Conservation (phyloP, 2,329 filamentous ascomycete genomes). For the Sarocladium strictum region DNA sequence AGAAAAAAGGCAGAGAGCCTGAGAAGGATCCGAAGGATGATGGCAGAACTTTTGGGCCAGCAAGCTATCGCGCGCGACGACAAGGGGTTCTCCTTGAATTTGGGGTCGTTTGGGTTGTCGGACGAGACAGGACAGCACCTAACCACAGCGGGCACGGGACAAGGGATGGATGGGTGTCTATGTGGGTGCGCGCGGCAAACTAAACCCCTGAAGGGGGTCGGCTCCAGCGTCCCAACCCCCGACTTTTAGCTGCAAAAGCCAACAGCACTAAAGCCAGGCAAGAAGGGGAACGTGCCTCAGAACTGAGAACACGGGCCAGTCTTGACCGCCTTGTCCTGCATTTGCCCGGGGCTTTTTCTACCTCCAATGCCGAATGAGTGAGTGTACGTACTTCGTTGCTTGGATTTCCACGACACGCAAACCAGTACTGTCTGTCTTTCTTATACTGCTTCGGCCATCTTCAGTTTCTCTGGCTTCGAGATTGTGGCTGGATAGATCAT, state of each 20-base stretch:
- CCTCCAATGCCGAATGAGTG: too few species aligned
- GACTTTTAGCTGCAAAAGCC: background rate
- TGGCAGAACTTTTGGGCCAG: conserved; percentile 11
- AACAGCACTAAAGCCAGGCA: background rate
- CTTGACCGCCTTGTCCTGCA: background rate
- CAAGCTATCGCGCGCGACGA: conserved; percentile 6
- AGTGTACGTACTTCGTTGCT: too few species aligned
- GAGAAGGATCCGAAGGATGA: conserved; percentile 4
- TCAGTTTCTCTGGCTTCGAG: background rate
- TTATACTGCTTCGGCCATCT: too few species aligned
- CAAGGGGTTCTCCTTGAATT: conserved; percentile 9
- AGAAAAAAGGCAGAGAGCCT: background rate
- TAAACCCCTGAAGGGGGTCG: background rate
- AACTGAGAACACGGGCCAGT: background rate
- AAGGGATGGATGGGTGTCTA: background rate
- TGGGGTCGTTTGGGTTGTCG: conserved; percentile 2
- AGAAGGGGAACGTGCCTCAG: background rate
- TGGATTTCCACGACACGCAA: too few species aligned
- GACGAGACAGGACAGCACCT: background rate
- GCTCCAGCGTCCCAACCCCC: conserved; percentile 5
- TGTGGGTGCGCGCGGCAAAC: background rate
- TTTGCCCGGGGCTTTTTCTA: too few species aligned
- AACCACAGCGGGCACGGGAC: background rate
- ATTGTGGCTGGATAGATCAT: too few species aligned
- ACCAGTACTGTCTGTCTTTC: too few species aligned